Evolutionary conservation across 805 yeast species (phyloP).

Genomic region (Maudiozyma saulgeensis): DNA sequence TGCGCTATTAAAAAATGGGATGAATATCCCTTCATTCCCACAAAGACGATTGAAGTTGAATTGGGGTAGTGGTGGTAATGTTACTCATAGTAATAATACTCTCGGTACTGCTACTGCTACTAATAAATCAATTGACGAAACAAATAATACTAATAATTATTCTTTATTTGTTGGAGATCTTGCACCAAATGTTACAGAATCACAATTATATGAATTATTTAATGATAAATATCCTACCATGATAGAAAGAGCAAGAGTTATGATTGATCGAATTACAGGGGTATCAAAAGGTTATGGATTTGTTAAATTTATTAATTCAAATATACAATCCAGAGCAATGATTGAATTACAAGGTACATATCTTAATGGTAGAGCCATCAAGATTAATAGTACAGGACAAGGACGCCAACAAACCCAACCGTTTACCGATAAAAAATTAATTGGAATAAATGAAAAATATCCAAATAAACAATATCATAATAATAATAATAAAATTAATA

Average conservation of each 20-base stretch:
- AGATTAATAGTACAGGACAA: constrained; percentile 53
- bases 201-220: constrained; percentile 53
- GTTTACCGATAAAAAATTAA: neutral
- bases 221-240: constrained; percentile 63
- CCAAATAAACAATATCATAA: neutral
- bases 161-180: constrained; percentile 85
- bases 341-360: constrained; percentile 74
- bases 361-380: constrained; percentile 63
- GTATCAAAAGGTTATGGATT: constrained; percentile 82
- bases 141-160: constrained; percentile 30
- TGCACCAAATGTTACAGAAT: constrained; percentile 63
- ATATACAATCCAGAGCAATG: constrained; percentile 63
- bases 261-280: constrained; percentile 63
- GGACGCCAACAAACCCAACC: neutral
- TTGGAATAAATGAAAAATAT: too few relatives aligned
- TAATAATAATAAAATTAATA: neutral
- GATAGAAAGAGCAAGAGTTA: constrained; percentile 58
- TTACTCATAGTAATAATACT: neutral
- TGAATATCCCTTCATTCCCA: constrained; percentile 49
- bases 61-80: constrained; percentile 43
- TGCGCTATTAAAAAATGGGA: constrained; percentile 62
- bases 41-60: constrained; percentile 57
- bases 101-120: neutral
- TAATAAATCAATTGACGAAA: too few relatives aligned
- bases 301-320: constrained; percentile 59